These are phyloP conservation scores for Syncephalastrum sp. DNA, from an alignment of 371 early-diverging fungal species.

Conservation along the genomic window DNA sequence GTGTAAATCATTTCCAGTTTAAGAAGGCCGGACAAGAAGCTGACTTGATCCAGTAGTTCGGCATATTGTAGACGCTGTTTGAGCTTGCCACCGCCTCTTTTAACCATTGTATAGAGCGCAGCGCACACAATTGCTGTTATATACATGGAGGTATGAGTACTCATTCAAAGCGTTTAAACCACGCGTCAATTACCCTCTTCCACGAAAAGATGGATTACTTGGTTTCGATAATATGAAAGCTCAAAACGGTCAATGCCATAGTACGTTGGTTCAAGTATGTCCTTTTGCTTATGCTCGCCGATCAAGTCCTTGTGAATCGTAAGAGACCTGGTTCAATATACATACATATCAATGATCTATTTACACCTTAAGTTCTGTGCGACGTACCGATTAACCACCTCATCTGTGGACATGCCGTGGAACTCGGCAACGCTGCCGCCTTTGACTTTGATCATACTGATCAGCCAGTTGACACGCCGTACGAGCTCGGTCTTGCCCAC, in stretches of 20 bases:
- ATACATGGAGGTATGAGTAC: neutral
- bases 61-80: conserved; percentile 52
- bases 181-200: conserved; percentile 52
- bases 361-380: neutral
- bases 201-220: conserved; percentile 83
- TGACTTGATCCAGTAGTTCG: conserved; percentile 67
- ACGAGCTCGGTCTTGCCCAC: conserved; percentile 79
- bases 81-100: conserved; percentile 68
- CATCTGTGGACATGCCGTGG: conserved; percentile 60
- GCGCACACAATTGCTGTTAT: conserved; percentile 67
- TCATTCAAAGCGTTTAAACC: neutral
- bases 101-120: conserved; percentile 78
- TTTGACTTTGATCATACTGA: conserved; percentile 59
- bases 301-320: conserved; percentile 71
- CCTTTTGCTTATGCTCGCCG: conserved; percentile 64
- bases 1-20: conserved; percentile 85
- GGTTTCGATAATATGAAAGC: conserved; percentile 82
- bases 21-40: conserved; percentile 76
- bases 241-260: conserved; percentile 84
- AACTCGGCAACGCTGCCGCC: conserved; percentile 83
- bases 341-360: too few species aligned
- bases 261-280: conserved; percentile 86
- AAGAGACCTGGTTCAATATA: neutral
- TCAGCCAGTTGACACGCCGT: conserved; percentile 76
- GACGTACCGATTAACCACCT: conserved; percentile 59